Conservation (phyloP, 331 rosid genomes). For the Quercus phellos region DNA sequence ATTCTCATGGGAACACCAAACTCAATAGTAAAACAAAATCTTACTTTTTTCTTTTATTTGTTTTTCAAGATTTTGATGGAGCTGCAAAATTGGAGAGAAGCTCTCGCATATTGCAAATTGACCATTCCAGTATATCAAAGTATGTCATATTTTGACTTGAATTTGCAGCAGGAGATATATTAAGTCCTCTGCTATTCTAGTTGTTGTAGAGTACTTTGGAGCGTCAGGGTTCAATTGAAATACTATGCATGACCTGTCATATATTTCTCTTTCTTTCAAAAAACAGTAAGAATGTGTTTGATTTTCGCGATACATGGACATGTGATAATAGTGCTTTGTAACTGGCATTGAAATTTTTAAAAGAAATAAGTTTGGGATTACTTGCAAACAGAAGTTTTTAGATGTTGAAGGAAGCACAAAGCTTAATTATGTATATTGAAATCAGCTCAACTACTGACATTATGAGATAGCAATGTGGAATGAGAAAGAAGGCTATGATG, state of each 20-base stretch:
- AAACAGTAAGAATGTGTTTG: neutral
- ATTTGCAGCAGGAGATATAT: conserved; percentile 14
- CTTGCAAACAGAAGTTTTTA: neutral
- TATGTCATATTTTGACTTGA: conserved; percentile 28
- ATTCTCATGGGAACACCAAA: neutral
- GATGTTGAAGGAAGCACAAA: neutral
- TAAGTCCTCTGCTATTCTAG: conserved; percentile 5
- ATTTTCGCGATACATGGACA: neutral
- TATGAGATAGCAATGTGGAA: neutral
- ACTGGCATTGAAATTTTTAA: neutral
- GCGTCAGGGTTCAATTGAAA: conserved; percentile 12
- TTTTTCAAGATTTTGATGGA: conserved; percentile 70
- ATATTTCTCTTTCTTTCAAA: conserved; percentile 3
- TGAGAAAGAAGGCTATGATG: neutral
- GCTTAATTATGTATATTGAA: neutral
- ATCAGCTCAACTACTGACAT: neutral
- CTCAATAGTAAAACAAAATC: neutral
- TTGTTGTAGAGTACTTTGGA: conserved; percentile 4
- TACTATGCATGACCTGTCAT: neutral
- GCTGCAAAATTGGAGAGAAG: conserved; percentile 73
- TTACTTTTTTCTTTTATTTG: neutral
- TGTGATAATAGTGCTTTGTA: neutral
- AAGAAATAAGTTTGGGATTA: neutral
- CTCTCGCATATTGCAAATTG: conserved; percentile 74
- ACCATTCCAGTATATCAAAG: conserved; percentile 85